Evolutionary conservation across 2,329 filamentous ascomycete genomes (phyloP), one percentile per base, ranked within the genome.

Genomic region (Lasiodiplodia sp.): DNA sequence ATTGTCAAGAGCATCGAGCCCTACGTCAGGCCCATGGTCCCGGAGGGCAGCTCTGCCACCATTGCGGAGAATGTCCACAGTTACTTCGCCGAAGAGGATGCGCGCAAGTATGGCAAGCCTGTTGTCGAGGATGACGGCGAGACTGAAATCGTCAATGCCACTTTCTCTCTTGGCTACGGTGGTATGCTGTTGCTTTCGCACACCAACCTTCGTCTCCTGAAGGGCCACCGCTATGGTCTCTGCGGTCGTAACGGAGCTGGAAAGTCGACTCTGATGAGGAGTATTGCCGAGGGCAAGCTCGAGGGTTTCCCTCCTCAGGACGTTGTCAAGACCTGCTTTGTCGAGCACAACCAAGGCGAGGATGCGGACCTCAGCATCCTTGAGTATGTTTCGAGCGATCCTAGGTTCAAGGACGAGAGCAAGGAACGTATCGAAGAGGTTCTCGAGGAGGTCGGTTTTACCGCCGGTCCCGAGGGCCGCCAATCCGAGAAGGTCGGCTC

Each of bases 181-280:
- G 96, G 96, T 76, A 98, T 97, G 94, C 88, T 99, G 73, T 85
- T 99, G 70, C 87, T 99, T 25, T 97, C 94, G 5, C 96, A 98
- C 83, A 97, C 96, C 73, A 98, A 97, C 79, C 86, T 99, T 53
- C 91, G 94, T 52, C 89, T 99, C 10, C 87, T 98, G 76, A 97
- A 98, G 85, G 96, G 96, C 68, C 96, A 98, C 82, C 91, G 96
- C 69, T 99, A 99, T 79, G 96, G 96, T 79, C 92, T 99, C 21
- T 97, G 95, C 76, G 96, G 96, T 75, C 92, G 95, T 75, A 99
- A 99, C 80, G 96, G 96, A 84, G 94, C 94, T 68, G 96, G 96
- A 78, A 99, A 99, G 84, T 98, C 96, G n/a, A 99, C 96, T 1
- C 87, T 99, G 69, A 98, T 99, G 96, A 92, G 93, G 79, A 94